These are phyloP conservation scores for Fusarium longipes DNA, from an alignment of 2,329 filamentous ascomycete genomes.

Conservation along the genomic window DNA sequence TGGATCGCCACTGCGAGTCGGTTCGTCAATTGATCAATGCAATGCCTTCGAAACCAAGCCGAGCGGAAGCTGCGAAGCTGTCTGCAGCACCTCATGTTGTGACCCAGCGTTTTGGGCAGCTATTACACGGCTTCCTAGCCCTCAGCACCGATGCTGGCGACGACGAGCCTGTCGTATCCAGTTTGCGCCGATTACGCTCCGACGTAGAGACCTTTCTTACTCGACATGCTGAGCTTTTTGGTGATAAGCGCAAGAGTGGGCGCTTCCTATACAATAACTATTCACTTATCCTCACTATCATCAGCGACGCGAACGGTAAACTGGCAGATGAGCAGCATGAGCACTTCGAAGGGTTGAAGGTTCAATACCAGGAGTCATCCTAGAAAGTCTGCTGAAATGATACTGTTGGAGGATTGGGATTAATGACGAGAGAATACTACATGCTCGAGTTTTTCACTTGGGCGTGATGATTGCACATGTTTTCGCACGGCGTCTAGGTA, in stretches of 20 bases:
- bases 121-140: slow-evolving; percentile 84
- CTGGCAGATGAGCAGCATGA: slow-evolving; percentile 78
- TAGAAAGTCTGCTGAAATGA: slow-evolving; percentile 11
- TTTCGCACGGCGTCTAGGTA: slow-evolving; percentile 43
- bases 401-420: background rate
- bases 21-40: slow-evolving; percentile 72
- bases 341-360: slow-evolving; percentile 77
- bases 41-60: slow-evolving; percentile 59
- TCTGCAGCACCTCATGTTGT: slow-evolving; percentile 89
- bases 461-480: slow-evolving; percentile 33
- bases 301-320: slow-evolving; percentile 80
- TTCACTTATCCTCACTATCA: slow-evolving; percentile 91
- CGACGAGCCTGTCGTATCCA: slow-evolving; percentile 90
- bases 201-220: slow-evolving; percentile 88
- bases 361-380: slow-evolving; percentile 62
- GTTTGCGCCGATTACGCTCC: slow-evolving; percentile 77
- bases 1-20: slow-evolving; percentile 92
- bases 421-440: slow-evolving; percentile 9
- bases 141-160: slow-evolving; percentile 92
- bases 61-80: slow-evolving; percentile 67
- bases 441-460: slow-evolving; percentile 16
- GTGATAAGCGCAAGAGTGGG: slow-evolving; percentile 82
- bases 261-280: slow-evolving; percentile 97
- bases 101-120: slow-evolving; percentile 95
- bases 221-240: slow-evolving; percentile 79